These are phyloP conservation scores for Pulveroboletus sp. DNA, from an alignment of 768 basidiomycete genomes.

Conservation along the genomic window DNA sequence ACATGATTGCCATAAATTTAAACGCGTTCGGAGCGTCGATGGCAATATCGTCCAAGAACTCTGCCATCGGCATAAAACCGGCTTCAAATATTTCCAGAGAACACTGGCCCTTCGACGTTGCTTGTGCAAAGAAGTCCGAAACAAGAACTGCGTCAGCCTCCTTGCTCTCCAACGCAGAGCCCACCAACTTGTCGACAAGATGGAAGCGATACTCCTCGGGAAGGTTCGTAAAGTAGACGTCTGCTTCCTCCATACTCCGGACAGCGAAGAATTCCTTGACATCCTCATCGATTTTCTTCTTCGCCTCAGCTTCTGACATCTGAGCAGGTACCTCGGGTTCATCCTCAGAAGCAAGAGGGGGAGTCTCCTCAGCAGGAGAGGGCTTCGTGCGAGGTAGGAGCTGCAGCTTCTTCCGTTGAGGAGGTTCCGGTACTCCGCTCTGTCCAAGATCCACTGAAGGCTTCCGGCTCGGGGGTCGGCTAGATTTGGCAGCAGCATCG, in stretches of 20 bases:
- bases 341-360: conserved; percentile 45
- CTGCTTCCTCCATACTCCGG: conserved; percentile 82
- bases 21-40: conserved; percentile 89
- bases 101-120: conserved; percentile 56
- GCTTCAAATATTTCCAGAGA: conserved; percentile 62
- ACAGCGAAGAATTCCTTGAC: conserved; percentile 83
- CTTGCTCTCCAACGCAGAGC: conserved; percentile 74
- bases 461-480: conserved; percentile 45
- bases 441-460: conserved; percentile 47
- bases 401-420: conserved; percentile 64
- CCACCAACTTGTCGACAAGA: conserved; percentile 74
- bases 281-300: conserved; percentile 76
- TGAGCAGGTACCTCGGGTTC: conserved; percentile 42
- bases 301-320: conserved; percentile 64
- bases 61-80: conserved; percentile 64
- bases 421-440: conserved; percentile 41
- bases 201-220: conserved; percentile 56
- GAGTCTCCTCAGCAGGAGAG: conserved; percentile 45
- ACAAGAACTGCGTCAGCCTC: conserved; percentile 76
- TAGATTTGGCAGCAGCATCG: conserved; percentile 52
- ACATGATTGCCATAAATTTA: conserved; percentile 65
- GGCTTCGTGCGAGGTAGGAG: conserved; percentile 72
- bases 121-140: conserved; percentile 65
- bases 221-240: conserved; percentile 75
- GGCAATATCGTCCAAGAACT: conserved; percentile 81